Evolutionary conservation across 208 protist species (phyloP).

Genomic region (Phytomonas francai): DNA sequence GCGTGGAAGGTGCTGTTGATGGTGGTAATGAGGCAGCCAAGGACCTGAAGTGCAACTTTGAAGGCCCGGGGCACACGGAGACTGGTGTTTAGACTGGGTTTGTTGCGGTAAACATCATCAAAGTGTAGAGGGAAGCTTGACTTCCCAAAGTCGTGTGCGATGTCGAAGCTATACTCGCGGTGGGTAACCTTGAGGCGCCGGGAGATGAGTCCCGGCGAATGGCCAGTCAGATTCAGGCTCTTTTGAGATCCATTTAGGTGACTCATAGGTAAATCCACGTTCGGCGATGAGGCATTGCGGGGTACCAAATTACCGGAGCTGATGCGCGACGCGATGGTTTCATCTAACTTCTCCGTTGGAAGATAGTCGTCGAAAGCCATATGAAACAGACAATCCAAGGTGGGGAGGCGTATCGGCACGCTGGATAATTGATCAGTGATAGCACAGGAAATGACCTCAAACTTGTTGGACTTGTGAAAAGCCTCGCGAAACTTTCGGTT

Average conservation of each 20-base stretch:
- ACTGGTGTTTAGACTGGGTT: slow-evolving; percentile 18
- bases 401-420: slow-evolving; percentile 57
- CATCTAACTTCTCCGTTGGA: slow-evolving; percentile 21
- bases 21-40: slow-evolving; percentile 26
- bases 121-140: slow-evolving; percentile 13
- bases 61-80: slow-evolving; percentile 30
- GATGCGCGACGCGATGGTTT: slow-evolving; percentile 11
- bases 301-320: background rate
- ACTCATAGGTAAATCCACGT: background rate
- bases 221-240: slow-evolving; percentile 17
- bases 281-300: slow-evolving; percentile 4
- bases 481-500: slow-evolving; percentile 38
- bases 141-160: slow-evolving; percentile 43
- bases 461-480: slow-evolving; percentile 63
- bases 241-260: slow-evolving; percentile 13
- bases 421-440: slow-evolving; percentile 32
- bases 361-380: slow-evolving; percentile 72
- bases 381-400: slow-evolving; percentile 73
- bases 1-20: slow-evolving; percentile 11
- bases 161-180: slow-evolving; percentile 76
- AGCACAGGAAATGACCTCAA: slow-evolving; percentile 46
- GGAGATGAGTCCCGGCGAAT: background rate
- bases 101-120: slow-evolving; percentile 7
- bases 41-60: slow-evolving; percentile 28
- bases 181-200: slow-evolving; percentile 18